Evolutionary conservation across 2,329 filamentous ascomycete genomes (phyloP), one percentile per base, ranked within the genome.

Genomic region (Botryotinia narcissicola): DNA sequence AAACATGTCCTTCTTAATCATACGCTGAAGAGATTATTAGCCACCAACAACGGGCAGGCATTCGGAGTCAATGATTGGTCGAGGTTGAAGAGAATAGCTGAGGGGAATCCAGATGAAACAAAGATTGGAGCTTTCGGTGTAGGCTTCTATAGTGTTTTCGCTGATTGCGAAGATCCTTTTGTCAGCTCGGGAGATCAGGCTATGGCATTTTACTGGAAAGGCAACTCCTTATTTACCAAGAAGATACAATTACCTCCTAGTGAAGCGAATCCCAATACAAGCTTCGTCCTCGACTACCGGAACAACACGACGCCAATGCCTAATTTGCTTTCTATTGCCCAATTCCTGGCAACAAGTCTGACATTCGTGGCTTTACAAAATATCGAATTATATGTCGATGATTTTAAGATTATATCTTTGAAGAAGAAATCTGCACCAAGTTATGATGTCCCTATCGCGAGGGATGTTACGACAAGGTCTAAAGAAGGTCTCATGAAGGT

Each of bases 131-230:
- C 96, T 5, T 99, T 99, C 81, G 96, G 96, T 77, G 96, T 99
- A 46, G 96, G 96, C 3, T 99, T 99, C 84, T 99, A 99, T 86
- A 97, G 93, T 81, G 95, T 98, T 57, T 99, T 99, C 82, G 93
- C 96, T 75, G 96, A 99, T 81, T 99, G 95, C 81, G 97, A 99
- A 83, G 94, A 98, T 78, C 96, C 96, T 0, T 98, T 99, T 80
- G 93, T 99, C 76, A 96, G 94, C 77, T 98, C 95, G 0, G 96
- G 96, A 0, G 89, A 88, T 75, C 91, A 97, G 83, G 95, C 94
- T 54, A 98, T 99, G 93, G 95, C 95, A 0, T 99, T 99, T 81
- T 99, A 98, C 84, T 99, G 96, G 97, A 98, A 98, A 82, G 95
- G 93, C n/a, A 98, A 98, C 82, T 93, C 94, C 8, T 87, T 99